These are phyloP conservation scores for Collybia sordida DNA, from an alignment of 768 basidiomycete species.

Conservation along the genomic window DNA sequence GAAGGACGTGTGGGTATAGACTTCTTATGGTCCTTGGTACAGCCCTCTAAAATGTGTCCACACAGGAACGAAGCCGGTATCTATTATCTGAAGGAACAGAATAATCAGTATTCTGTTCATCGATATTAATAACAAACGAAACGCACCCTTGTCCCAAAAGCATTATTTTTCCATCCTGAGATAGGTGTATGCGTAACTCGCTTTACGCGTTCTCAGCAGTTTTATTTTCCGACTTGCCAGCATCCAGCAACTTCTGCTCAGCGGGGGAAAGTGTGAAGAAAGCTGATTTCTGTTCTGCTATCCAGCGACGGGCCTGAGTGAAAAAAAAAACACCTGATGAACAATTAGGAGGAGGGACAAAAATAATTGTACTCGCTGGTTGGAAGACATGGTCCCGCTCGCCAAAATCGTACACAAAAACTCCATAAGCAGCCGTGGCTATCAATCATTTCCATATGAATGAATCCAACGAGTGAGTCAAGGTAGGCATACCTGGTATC, in stretches of 20 bases:
- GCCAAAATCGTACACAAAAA: constrained; percentile 68
- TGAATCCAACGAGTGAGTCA: background rate
- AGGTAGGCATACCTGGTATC: constrained; percentile 48
- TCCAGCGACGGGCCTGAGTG: constrained; percentile 58
- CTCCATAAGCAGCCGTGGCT: constrained; percentile 56
- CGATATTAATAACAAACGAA: no score
- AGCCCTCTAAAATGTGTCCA: no score
- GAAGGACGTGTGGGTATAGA: no score
- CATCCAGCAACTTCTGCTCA: constrained; percentile 41
- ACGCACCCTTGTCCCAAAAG: no score
- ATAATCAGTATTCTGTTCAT: no score
- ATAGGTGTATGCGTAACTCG: no score
- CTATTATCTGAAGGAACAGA: no score
- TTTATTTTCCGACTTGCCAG: background rate
- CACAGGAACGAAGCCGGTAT: no score
- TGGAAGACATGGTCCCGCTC: constrained; percentile 72
- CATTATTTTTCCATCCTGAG: no score
- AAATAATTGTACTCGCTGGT: constrained; percentile 43
- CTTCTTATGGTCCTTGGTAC: no score
- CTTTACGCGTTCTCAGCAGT: background rate
- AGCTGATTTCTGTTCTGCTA: constrained; percentile 41
- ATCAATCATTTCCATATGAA: constrained; percentile 2
- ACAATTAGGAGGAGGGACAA: background rate
- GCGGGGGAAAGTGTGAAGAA: constrained; percentile 62
- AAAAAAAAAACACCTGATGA: background rate